A percentile compares a stretch with the other conserved stretches of the same genome.
These are phyloP conservation scores for Mortierella claussenii DNA, from an alignment of 192 early-diverging fungal species.

Conservation along the genomic window DNA sequence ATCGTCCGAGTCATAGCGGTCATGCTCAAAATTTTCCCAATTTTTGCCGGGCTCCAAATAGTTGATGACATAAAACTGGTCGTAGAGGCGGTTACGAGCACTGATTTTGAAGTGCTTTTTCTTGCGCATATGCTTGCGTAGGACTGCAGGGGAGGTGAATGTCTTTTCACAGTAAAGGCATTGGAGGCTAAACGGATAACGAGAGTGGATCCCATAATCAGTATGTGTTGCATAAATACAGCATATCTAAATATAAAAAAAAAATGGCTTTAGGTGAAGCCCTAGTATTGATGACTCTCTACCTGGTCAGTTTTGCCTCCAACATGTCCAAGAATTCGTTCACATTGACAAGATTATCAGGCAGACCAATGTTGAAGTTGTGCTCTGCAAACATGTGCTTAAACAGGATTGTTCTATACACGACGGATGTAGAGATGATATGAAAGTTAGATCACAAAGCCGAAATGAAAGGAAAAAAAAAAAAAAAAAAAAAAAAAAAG, in stretches of 20 bases:
- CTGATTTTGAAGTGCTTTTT: conserved; percentile 98
- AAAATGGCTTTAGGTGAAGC: not conserved
- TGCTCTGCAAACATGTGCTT: conserved; percentile 92
- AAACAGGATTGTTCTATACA: conserved; percentile 72
- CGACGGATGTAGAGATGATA: not conserved
- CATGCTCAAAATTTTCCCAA: conserved; percentile 90
- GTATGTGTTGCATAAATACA: not conserved
- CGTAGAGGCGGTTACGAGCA: conserved; percentile 88
- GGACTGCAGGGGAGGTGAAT: conserved; percentile 86
- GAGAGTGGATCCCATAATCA: not conserved
- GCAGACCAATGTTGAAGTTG: conserved; percentile 93
- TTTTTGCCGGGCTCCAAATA: conserved; percentile 91
- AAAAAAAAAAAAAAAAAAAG: not conserved
- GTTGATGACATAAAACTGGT: conserved; percentile 95
- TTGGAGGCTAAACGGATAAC: conserved; percentile 60
- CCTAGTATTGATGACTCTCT: too few species aligned
- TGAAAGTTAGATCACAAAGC: not conserved
- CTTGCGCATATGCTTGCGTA: conserved; percentile 98
- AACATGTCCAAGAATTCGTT: conserved; percentile 83
- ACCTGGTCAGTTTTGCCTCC: conserved; percentile 75
- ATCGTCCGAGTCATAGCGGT: conserved; percentile 80
- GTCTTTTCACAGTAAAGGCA: conserved; percentile 96
- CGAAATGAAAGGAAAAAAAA: not conserved
- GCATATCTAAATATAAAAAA: conserved; percentile 6
- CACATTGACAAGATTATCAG: conserved; percentile 90